Conservation (phyloP, 306 rosid genomes). For the Malus sieversii region DNA sequence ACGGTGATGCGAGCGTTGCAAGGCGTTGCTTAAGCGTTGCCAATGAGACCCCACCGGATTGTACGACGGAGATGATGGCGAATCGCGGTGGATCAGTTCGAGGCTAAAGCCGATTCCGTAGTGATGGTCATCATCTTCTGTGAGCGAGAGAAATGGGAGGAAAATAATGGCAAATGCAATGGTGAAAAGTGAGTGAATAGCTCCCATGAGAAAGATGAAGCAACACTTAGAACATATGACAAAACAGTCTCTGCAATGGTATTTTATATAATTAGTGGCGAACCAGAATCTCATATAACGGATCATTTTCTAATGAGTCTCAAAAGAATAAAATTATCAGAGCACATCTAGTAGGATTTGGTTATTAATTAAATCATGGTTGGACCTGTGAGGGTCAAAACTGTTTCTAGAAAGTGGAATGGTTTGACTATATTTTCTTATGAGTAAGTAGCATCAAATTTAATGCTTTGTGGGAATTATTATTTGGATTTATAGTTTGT, state of each 20-base stretch:
- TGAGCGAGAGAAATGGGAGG: neutral
- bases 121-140: neutral
- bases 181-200: neutral
- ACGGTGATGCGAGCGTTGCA: neutral
- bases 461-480: neutral
- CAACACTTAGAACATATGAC: neutral
- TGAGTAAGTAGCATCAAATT: too few species aligned
- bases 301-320: too few species aligned
- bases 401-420: neutral
- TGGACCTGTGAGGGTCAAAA: neutral
- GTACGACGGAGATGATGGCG: neutral
- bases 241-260: neutral
- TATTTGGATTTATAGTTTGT: neutral
- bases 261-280: too few species aligned
- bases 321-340: too few species aligned
- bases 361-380: neutral
- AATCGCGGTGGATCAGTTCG: slow-evolving; percentile 1
- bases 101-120: neutral
- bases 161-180: neutral
- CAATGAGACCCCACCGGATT: neutral
- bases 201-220: neutral
- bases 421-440: neutral
- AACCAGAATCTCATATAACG: too few species aligned
- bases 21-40: neutral
- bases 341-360: neutral